Evolutionary conservation across 2,329 filamentous ascomycete genomes (phyloP).

Genomic region (Exophiala sp.): DNA sequence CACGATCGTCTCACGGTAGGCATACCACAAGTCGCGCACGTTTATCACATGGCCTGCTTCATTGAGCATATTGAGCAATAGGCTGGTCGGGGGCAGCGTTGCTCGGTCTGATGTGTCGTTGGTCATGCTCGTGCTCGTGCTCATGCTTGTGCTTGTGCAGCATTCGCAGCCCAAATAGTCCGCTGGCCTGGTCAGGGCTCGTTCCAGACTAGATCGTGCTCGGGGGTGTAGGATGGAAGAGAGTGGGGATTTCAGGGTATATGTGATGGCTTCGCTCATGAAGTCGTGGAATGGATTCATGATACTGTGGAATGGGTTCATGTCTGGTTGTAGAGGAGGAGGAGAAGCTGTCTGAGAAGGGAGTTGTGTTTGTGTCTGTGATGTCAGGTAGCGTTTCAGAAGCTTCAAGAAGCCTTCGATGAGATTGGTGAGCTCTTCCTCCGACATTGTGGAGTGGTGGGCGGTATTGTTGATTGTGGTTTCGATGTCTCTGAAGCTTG

Average conservation of each 20-base stretch:
- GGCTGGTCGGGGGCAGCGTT: constrained; percentile 53
- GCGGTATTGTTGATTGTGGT: neutral
- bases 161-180: constrained; percentile 56
- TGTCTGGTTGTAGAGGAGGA: neutral
- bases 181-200: constrained; percentile 53
- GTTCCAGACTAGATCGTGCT: constrained; percentile 54
- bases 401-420: neutral
- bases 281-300: constrained; percentile 38
- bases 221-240: constrained; percentile 54
- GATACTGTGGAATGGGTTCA: neutral
- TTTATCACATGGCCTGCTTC: constrained; percentile 59
- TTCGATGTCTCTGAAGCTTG: too few species aligned
- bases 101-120: constrained; percentile 36
- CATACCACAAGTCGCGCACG: constrained; percentile 55
- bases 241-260: constrained; percentile 53
- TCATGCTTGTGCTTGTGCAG: too few species aligned
- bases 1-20: constrained; percentile 40
- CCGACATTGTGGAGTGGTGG: neutral
- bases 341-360: too few species aligned
- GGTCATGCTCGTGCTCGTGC: neutral
- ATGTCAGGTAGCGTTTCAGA: constrained; percentile 5
- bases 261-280: constrained; percentile 53
- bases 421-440: neutral
- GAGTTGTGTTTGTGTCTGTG: too few species aligned
- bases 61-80: constrained; percentile 58